phyloP scores from a whole-genome alignment of 2,329 filamentous ascomycete genomes.

The Septoria linicola region DNA sequence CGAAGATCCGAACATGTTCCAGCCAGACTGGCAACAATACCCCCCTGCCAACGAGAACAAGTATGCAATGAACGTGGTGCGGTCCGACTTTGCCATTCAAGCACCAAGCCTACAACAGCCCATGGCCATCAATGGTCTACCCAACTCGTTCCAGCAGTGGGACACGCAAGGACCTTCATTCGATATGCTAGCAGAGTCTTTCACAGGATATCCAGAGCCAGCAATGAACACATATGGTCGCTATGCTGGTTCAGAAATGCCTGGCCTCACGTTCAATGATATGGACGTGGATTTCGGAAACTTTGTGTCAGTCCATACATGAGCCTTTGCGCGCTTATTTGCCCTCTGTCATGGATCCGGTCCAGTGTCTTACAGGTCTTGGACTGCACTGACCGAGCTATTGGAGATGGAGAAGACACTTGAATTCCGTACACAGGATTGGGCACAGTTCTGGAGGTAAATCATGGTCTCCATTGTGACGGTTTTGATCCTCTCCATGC shows the following conservation, averaged over 20 bases:
- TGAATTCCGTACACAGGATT: no score
- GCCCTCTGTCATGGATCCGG: background rate
- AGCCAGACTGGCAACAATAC: slow-evolving; percentile 33
- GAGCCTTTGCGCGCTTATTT: background rate
- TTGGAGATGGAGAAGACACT: no score
- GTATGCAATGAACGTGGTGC: slow-evolving; percentile 21
- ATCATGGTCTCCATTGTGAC: no score
- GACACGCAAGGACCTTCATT: slow-evolving; percentile 2
- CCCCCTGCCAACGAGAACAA: slow-evolving; percentile 17
- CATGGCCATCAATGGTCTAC: background rate
- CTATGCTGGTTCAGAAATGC: background rate
- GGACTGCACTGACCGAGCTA: no score
- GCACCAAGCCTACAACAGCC: slow-evolving; percentile 19
- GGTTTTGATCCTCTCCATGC: no score
- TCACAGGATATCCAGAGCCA: background rate
- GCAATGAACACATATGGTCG: background rate
- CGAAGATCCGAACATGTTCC: slow-evolving; percentile 35
- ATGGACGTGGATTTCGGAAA: slow-evolving; percentile 6
- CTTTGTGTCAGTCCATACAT: slow-evolving; percentile 10
- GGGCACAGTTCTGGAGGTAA: no score
- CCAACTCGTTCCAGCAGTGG: slow-evolving; percentile 3
- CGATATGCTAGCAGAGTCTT: slow-evolving; percentile 6
- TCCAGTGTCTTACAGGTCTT: no score
- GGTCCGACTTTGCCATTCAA: slow-evolving; percentile 26
- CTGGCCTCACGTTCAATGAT: background rate